phyloP scores from a whole-genome alignment of 768 basidiomycete species.

The Boletus huronensis region DNA sequence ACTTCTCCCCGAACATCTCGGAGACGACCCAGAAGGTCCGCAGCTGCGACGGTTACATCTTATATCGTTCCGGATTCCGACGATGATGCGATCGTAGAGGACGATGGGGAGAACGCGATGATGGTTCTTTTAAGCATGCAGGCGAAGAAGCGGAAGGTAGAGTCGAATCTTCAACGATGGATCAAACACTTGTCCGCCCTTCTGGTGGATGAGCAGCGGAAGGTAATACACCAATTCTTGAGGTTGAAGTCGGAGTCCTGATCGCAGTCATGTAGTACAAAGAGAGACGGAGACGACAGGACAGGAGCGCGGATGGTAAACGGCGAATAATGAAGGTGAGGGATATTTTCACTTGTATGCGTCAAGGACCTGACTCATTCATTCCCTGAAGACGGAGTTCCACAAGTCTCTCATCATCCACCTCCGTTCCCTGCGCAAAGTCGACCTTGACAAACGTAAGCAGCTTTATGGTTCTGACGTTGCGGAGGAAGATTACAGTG shows the following conservation, averaged over 20 bases:
- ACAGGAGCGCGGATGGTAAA: slow-evolving; percentile 46
- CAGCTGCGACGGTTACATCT: slow-evolving; percentile 49
- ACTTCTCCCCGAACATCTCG: slow-evolving; percentile 30
- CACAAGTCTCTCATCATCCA: slow-evolving; percentile 56
- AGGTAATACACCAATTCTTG: slow-evolving; percentile 40
- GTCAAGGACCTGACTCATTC: background rate
- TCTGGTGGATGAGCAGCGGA: slow-evolving; percentile 63
- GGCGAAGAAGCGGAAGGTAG: slow-evolving; percentile 37
- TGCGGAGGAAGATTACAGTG: slow-evolving; percentile 34
- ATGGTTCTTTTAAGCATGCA: slow-evolving; percentile 28
- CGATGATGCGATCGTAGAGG: slow-evolving; percentile 52
- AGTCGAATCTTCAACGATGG: slow-evolving; percentile 58
- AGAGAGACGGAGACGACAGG: slow-evolving; percentile 55
- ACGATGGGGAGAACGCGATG: slow-evolving; percentile 35
- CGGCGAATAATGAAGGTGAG: slow-evolving; percentile 58
- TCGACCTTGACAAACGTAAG: slow-evolving; percentile 51
- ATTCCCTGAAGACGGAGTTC: slow-evolving; percentile 55
- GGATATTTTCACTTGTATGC: background rate
- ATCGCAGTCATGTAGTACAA: slow-evolving; percentile 44
- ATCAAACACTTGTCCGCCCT: slow-evolving; percentile 60
- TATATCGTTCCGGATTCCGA: slow-evolving; percentile 71
- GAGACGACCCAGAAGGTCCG: slow-evolving; percentile 61
- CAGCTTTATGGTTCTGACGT: slow-evolving; percentile 40
- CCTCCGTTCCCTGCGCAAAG: slow-evolving; percentile 58
- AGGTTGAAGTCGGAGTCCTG: slow-evolving; percentile 6